phyloP scores from a whole-genome alignment of 768 basidiomycete genomes.

The Leccinum longicurvipes region DNA sequence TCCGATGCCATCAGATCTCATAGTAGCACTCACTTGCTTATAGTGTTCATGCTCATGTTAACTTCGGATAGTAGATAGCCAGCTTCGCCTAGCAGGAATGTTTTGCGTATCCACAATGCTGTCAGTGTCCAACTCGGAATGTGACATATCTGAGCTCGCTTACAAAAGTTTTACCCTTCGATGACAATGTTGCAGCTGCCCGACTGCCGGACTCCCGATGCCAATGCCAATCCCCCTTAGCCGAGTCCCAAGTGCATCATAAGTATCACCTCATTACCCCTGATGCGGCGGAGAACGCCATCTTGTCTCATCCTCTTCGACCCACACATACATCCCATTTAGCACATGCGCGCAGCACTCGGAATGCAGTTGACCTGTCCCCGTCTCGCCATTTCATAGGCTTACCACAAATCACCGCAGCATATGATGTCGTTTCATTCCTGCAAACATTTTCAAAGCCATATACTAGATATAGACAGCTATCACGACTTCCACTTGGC shows the following conservation, averaged over 20 bases:
- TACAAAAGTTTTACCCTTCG: neutral
- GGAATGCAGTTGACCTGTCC: neutral
- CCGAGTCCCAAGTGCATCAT: neutral
- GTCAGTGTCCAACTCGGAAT: constrained; percentile 11
- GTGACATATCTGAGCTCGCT: constrained; percentile 8
- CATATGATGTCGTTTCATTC: constrained; percentile 4
- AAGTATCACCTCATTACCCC: constrained; percentile 6
- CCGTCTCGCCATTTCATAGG: neutral
- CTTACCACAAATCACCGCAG: constrained; percentile 6
- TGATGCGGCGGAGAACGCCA: constrained; percentile 1
- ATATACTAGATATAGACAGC: neutral
- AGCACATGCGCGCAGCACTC: neutral
- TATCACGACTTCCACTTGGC: neutral
- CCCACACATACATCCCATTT: too few species aligned
- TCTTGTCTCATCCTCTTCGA: neutral
- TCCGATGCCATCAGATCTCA: constrained; percentile 13
- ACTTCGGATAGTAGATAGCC: neutral
- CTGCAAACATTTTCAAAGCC: neutral
- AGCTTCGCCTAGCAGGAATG: neutral
- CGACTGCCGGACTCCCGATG: constrained; percentile 3
- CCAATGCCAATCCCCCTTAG: neutral
- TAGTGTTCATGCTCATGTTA: neutral
- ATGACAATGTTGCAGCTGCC: constrained; percentile 6
- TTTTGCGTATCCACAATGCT: neutral
- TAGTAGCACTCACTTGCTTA: neutral